These are phyloP conservation scores for Pyronema domesticum DNA, from an alignment of 495 filamentous ascomycete genomes.

Conservation along the genomic window DNA sequence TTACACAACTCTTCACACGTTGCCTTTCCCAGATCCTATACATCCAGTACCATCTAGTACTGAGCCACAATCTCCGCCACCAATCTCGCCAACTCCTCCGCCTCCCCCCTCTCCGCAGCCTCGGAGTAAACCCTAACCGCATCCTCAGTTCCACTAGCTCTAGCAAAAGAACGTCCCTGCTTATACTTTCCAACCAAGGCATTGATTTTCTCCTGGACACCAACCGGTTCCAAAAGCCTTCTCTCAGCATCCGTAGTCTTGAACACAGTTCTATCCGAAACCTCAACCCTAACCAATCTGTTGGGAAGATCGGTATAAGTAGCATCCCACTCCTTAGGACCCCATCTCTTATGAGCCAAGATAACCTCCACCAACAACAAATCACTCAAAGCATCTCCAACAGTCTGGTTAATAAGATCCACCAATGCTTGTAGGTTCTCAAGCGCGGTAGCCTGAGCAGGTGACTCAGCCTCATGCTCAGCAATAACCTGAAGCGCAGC, in stretches of 20 bases:
- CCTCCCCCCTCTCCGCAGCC: constrained; percentile 65
- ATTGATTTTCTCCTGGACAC: constrained; percentile 72
- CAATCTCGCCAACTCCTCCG: constrained; percentile 68
- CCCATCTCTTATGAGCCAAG: constrained; percentile 87
- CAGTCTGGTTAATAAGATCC: constrained; percentile 91
- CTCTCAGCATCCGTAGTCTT: constrained; percentile 82
- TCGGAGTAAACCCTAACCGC: constrained; percentile 95
- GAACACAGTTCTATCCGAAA: constrained; percentile 72
- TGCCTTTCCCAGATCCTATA: too few relatives aligned
- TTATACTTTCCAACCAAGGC: constrained; percentile 74
- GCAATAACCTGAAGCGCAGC: constrained; percentile 59
- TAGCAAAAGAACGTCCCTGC: constrained; percentile 74
- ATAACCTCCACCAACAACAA: constrained; percentile 92
- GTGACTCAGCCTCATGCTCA: constrained; percentile 65
- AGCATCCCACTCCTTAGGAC: constrained; percentile 70
- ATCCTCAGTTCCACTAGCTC: constrained; percentile 89
- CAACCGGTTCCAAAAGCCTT: constrained; percentile 57
- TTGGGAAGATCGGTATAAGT: constrained; percentile 96
- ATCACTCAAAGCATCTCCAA: constrained; percentile 89
- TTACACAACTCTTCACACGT: too few relatives aligned
- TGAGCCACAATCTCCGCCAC: constrained; percentile 51
- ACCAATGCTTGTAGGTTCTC: constrained; percentile 63
- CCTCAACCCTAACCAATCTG: constrained; percentile 79
- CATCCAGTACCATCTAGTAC: constrained; percentile 11
- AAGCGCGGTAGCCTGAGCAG: constrained; percentile 70